Evolutionary conservation across 352 stramenopile genomes (phyloP).

Genomic region (Pythium vanterpoolii): DNA sequence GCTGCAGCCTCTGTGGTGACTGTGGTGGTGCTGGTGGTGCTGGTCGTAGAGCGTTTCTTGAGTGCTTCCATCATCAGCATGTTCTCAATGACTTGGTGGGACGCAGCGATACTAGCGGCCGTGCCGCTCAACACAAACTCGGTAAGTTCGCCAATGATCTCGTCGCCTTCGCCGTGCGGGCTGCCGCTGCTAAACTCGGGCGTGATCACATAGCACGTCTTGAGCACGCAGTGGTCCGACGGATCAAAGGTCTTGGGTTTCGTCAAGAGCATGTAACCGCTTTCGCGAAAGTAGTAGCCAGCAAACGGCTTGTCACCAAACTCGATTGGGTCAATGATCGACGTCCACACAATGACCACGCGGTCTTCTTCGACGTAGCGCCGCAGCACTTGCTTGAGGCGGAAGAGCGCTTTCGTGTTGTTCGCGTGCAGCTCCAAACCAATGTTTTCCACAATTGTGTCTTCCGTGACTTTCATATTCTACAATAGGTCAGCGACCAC

Average conservation of each 20-base stretch:
- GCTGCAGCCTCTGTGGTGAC: not conserved
- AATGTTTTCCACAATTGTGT: conserved; percentile 63
- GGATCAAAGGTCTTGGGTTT: conserved; percentile 29
- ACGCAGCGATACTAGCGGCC: conserved; percentile 20
- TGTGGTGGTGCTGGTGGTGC: not conserved
- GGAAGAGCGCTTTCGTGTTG: conserved; percentile 41
- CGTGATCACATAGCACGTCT: conserved; percentile 58
- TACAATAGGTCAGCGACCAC: conserved; percentile 1
- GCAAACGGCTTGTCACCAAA: conserved; percentile 44
- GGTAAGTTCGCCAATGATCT: conserved; percentile 23
- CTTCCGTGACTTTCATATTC: conserved; percentile 29
- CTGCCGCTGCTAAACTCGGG: conserved; percentile 34
- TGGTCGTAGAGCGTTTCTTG: conserved; percentile 10
- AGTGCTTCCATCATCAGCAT: conserved; percentile 24
- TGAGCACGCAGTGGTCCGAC: conserved; percentile 36
- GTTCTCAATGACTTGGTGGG: conserved; percentile 25
- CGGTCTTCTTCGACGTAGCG: conserved; percentile 46
- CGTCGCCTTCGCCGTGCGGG: conserved; percentile 17
- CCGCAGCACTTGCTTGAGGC: conserved; percentile 47
- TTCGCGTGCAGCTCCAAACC: conserved; percentile 50
- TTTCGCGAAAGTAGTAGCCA: conserved; percentile 56
- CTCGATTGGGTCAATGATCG: conserved; percentile 53
- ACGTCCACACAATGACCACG: conserved; percentile 51
- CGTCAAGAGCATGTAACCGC: conserved; percentile 57
- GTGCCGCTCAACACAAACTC: conserved; percentile 25